A percentile compares a stretch with the other conserved stretches of the same genome.
Evolutionary conservation across 139 green algal genomes (phyloP).

Genomic region (Pseudopediastrum boryanum): DNA sequence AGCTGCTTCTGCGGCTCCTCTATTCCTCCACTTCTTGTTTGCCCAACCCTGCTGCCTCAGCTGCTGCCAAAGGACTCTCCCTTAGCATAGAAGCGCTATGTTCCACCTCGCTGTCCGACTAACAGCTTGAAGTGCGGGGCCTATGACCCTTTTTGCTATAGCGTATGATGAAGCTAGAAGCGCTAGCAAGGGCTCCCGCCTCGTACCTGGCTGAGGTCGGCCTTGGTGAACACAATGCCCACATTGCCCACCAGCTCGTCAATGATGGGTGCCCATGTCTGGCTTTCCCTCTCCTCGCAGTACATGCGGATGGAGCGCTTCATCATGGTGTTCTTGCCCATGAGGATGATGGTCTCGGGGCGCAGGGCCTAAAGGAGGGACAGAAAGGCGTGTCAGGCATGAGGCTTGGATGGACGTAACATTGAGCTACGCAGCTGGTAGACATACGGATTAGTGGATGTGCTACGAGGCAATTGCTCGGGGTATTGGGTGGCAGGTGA

Average conservation of each 20-base stretch:
- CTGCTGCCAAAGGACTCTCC: no score
- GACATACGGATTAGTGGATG: no score
- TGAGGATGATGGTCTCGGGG: conserved; percentile 88
- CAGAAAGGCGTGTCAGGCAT: background rate
- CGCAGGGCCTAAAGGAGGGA: conserved; percentile 76
- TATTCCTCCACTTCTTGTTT: no score
- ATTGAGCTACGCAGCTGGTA: no score
- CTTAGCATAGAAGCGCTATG: no score
- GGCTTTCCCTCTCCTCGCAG: conserved; percentile 87
- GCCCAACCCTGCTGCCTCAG: no score
- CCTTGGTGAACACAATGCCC: conserved; percentile 97
- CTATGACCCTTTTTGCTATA: no score
- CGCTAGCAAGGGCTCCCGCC: background rate
- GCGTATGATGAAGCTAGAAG: background rate
- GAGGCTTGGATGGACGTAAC: background rate
- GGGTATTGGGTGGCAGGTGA: no score
- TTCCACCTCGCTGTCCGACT: no score
- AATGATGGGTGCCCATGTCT: conserved; percentile 86
- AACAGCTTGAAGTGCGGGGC: no score
- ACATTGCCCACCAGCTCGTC: conserved; percentile 97
- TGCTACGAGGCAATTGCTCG: no score
- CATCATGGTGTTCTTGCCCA: conserved; percentile 99
- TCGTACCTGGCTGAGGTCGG: conserved; percentile 62
- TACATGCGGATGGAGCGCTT: conserved; percentile 95
- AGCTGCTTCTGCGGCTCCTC: no score